phyloP scores from a whole-genome alignment of 2,329 filamentous ascomycete genomes.

The Alternaria arbusti region DNA sequence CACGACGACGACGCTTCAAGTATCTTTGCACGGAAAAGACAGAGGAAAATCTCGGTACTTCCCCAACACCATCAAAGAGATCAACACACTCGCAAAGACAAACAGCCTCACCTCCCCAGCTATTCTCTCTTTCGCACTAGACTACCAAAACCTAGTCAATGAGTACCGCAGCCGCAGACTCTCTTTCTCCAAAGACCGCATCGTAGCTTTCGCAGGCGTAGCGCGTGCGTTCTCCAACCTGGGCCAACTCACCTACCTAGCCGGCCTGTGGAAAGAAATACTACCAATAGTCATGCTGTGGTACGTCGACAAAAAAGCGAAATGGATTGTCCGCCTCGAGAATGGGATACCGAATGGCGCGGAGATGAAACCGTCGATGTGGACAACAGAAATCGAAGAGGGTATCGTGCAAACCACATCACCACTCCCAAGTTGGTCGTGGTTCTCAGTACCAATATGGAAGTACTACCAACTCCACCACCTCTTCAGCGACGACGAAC shows the following conservation, averaged over 20 bases:
- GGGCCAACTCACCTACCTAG: conserved; percentile 10
- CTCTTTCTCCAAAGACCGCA: conserved; percentile 4
- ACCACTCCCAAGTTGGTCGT: neutral
- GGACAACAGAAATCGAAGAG: neutral
- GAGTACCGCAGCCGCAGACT: conserved; percentile 12
- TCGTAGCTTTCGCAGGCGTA: conserved; percentile 16
- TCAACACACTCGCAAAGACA: neutral
- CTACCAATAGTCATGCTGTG: conserved; percentile 8
- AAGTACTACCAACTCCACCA: neutral
- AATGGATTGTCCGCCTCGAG: neutral
- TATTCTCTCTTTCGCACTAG: neutral
- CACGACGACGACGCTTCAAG: neutral
- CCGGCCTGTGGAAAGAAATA: conserved; percentile 6
- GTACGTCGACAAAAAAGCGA: conserved; percentile 3
- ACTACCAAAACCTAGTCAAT: neutral
- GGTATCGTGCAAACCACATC: neutral
- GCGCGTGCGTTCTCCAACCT: conserved; percentile 3
- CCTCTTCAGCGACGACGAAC: neutral
- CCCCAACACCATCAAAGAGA: neutral
- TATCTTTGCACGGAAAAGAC: neutral
- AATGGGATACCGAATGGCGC: neutral
- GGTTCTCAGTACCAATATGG: neutral
- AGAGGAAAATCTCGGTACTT: conserved; percentile 12
- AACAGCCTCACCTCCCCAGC: neutral
- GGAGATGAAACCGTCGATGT: neutral